Base-by-base conservation (phyloP, 352 stramenopile species). In the Phytophthora pluvialis region DNA sequence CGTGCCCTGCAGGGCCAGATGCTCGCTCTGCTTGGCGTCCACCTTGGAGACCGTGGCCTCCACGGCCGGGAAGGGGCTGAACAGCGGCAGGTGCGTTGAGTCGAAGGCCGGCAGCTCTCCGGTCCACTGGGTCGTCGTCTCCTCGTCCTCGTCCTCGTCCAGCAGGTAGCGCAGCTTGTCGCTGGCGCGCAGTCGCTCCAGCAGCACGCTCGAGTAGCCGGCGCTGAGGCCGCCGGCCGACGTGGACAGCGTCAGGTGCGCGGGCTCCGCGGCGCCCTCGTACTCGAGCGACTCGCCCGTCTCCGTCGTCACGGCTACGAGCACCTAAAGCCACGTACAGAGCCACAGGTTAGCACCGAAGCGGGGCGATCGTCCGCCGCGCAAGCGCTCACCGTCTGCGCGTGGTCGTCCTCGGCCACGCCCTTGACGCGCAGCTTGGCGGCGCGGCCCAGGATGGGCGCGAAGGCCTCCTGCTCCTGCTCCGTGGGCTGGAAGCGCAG, bases 401-500 rank as follows among this genome's bases (percentile, higher is more conserved):
- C 70, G 35, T 86, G 70, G 9, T 77, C 70, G 62, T 93, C 86
- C 64, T 92, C 70, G 3, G 73, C 86, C 44, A 89, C 58, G n/a
- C 72, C 84, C 36, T 87, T 80, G 56, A 95, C 74, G 1, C 80
- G 68, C n/a, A 93, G 62, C 69, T 81, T 67, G 12, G 83, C 82
- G 6, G 75, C 60, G 18, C 66, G 70, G 31, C 86, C 86, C 21
- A 93, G 44, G 51, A 95, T 81, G 31, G 84, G 86, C 29, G 78
- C 78, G 53, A 95, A 95, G 29, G 78, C 72, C 36, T 92, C 78
- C 45, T 89, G 80, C 70, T 95, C 86, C 46, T 89, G 57, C 13
- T 67, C 73, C 6, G 77, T 86, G 43, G 86, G 86, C 64, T 93
- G 86, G 66, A 81, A 91, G 62, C 88, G 90, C 68, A 95, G 80